Evolutionary conservation across 2,329 filamentous ascomycete species (phyloP).

Genomic region (Elsinoe ampelina): DNA sequence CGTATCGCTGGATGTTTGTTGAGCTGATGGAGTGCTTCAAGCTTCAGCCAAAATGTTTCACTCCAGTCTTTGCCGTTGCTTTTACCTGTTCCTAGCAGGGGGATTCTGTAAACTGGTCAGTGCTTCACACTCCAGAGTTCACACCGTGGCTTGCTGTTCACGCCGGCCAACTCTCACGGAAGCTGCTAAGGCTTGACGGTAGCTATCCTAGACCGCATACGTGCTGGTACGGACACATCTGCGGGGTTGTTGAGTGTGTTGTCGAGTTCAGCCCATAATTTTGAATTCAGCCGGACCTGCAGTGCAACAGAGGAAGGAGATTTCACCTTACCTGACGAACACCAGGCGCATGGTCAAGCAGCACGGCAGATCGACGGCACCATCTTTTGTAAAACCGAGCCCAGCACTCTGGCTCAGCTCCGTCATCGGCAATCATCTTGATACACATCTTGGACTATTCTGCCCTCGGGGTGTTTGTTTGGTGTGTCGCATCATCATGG

Average conservation of each 20-base stretch:
- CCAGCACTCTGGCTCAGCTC: background rate
- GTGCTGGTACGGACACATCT: background rate
- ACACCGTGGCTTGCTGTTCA: background rate
- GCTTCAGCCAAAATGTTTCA: conserved; percentile 1
- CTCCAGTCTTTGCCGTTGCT: conserved; percentile 7
- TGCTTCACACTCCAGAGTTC: conserved; percentile 6
- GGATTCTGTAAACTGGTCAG: background rate
- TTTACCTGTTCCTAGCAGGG: conserved; percentile 12
- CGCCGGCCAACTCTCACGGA: conserved; percentile 1
- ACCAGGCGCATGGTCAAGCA: conserved; percentile 3
- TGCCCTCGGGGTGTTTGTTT: background rate
- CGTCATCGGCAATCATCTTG: conserved; percentile 7
- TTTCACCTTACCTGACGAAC: background rate
- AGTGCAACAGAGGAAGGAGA: background rate
- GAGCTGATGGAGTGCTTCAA: background rate
- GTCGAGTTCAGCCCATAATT: background rate
- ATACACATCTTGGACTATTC: background rate
- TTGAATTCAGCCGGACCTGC: conserved; percentile 5
- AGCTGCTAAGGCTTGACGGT: background rate
- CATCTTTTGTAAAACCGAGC: conserved; percentile 4
- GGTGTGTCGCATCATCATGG: background rate
- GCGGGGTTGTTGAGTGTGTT: background rate
- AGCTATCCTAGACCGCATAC: background rate
- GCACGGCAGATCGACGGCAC: conserved; percentile 10
- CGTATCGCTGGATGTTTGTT: background rate